Conservation (phyloP, 176 grass and related monocot species). For the Otatea glauca region DNA sequence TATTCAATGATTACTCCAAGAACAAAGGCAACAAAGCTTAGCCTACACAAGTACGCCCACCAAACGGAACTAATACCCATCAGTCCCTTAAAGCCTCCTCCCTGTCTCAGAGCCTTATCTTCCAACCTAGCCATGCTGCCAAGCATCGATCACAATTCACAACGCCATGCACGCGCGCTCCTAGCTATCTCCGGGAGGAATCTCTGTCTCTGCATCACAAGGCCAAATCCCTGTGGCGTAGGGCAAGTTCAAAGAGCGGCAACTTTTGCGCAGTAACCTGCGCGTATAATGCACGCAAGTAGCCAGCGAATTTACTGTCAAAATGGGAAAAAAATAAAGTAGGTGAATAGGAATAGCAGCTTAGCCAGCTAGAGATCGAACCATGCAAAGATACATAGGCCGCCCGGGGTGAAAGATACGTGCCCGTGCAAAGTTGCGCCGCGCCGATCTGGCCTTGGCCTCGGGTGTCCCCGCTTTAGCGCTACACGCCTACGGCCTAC, state of each 20-base stretch:
- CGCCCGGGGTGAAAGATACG: background rate
- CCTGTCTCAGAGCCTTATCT: slow-evolving; percentile 6
- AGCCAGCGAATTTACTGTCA: background rate
- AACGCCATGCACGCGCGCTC: background rate
- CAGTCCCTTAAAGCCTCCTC: slow-evolving; percentile 26
- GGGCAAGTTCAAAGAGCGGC: slow-evolving; percentile 1
- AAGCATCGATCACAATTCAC: background rate
- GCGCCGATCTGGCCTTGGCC: background rate
- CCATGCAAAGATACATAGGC: background rate
- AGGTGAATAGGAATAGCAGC: background rate
- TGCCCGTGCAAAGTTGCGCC: background rate
- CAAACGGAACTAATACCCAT: slow-evolving; percentile 45
- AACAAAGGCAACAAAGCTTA: background rate
- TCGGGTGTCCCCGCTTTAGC: background rate
- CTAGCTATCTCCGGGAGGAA: background rate
- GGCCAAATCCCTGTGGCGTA: slow-evolving; percentile 26
- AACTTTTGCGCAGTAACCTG: background rate
- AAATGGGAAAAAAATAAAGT: background rate
- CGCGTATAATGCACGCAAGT: slow-evolving; percentile 9
- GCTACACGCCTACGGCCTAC: background rate
- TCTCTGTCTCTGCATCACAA: no score
- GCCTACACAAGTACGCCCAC: background rate
- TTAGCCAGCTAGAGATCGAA: background rate
- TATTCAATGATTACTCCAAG: background rate
- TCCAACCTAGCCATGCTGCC: background rate